These are phyloP conservation scores for Lentinus brumalis DNA, from an alignment of 768 basidiomycete genomes.

Conservation along the genomic window DNA sequence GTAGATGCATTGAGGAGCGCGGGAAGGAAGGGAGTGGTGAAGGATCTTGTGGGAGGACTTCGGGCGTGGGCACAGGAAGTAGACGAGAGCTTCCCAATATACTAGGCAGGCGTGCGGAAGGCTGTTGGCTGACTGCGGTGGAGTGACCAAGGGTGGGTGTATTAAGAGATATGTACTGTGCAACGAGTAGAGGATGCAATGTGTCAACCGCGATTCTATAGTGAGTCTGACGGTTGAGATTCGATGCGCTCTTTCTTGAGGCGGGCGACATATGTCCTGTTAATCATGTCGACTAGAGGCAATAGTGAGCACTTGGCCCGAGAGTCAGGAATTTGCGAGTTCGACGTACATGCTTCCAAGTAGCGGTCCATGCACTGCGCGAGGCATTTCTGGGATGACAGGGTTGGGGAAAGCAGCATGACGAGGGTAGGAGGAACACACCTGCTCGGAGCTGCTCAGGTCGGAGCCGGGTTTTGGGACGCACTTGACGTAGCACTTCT, in stretches of 20 bases:
- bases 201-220: background rate
- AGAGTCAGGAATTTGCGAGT: background rate
- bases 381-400: conserved; percentile 61
- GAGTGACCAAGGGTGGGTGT: background rate
- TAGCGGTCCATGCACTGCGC: conserved; percentile 79
- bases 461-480: conserved; percentile 73
- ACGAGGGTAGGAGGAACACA: conserved; percentile 28
- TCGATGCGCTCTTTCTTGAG: conserved; percentile 51
- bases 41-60: conserved; percentile 82
- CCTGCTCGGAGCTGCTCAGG: conserved; percentile 74
- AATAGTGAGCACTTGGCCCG: background rate
- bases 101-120: conserved; percentile 43
- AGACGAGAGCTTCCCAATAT: conserved; percentile 78
- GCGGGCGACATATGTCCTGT: conserved; percentile 64
- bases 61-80: conserved; percentile 77
- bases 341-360: conserved; percentile 77
- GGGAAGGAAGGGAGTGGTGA: conserved; percentile 39
- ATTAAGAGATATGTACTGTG: conserved; percentile 12
- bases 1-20: conserved; percentile 59
- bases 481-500: conserved; percentile 78
- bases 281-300: conserved; percentile 73
- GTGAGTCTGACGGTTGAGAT: background rate
- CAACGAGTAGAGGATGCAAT: background rate
- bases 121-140: background rate
- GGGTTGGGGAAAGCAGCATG: background rate